A percentile compares a stretch with the other conserved stretches of the same genome.
Evolutionary conservation across 2,329 filamentous ascomycete genomes (phyloP).

Genomic region (Aspergillus carbonarius): DNA sequence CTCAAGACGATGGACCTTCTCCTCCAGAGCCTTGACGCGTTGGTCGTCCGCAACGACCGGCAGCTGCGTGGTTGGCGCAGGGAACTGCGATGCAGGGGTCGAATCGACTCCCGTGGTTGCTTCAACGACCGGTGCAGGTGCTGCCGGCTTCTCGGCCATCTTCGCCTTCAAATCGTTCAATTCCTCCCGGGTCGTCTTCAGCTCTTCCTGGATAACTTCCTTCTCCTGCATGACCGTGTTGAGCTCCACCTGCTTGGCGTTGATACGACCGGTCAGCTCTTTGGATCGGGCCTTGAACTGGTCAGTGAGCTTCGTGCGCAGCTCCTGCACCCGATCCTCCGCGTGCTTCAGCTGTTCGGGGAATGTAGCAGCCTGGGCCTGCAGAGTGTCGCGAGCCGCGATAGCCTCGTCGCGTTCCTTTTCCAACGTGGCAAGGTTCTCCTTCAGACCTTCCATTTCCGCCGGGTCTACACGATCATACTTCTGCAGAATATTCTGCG

Average conservation of each 20-base stretch:
- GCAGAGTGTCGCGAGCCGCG: constrained; percentile 50
- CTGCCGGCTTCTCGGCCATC: constrained; percentile 47
- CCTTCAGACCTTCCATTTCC: constrained; percentile 85
- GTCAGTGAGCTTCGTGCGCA: constrained; percentile 46
- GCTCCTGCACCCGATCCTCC: constrained; percentile 52
- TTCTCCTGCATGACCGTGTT: constrained; percentile 61
- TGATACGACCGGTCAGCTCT: constrained; percentile 65
- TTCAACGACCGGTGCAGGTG: constrained; percentile 43
- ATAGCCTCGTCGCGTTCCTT: constrained; percentile 67
- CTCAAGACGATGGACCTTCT: constrained; percentile 55
- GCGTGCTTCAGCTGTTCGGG: constrained; percentile 49
- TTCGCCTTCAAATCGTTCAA: constrained; percentile 53
- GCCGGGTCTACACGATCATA: constrained; percentile 94
- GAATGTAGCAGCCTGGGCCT: constrained; percentile 50
- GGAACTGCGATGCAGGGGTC: constrained; percentile 34
- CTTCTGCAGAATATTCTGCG: constrained; percentile 91
- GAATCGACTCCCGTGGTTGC: constrained; percentile 48
- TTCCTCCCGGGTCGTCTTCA: constrained; percentile 63
- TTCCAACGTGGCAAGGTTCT: constrained; percentile 67
- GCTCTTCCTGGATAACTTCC: constrained; percentile 64
- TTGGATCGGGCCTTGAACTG: constrained; percentile 57
- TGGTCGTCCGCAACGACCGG: constrained; percentile 46
- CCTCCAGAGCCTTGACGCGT: constrained; percentile 62
- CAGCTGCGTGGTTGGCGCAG: constrained; percentile 24
- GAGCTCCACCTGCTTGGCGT: constrained; percentile 51